These are phyloP conservation scores for Xylaria polymorpha DNA, from an alignment of 2,329 filamentous ascomycete species.

Conservation along the genomic window DNA sequence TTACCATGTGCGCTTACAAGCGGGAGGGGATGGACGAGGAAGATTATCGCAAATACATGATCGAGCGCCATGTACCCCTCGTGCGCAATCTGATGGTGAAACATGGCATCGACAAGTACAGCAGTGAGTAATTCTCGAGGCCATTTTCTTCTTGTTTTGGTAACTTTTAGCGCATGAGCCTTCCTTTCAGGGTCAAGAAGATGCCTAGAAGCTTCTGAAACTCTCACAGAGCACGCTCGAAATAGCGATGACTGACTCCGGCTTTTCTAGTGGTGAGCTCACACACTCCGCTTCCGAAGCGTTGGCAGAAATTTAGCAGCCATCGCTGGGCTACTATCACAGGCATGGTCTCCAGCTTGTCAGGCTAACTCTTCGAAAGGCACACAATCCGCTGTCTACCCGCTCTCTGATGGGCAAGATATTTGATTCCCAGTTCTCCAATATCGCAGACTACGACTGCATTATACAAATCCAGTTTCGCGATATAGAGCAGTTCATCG, in stretches of 20 bases:
- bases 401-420: conserved; percentile 24
- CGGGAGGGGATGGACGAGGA: conserved; percentile 18
- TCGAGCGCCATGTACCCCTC: conserved; percentile 20
- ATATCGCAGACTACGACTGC: conserved; percentile 25
- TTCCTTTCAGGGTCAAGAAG: too few species aligned
- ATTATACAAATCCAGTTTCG: conserved; percentile 22
- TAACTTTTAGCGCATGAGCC: too few species aligned
- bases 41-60: conserved; percentile 24
- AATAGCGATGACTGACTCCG: too few species aligned
- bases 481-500: conserved; percentile 19
- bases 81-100: conserved; percentile 22
- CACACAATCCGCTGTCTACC: conserved; percentile 13
- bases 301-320: not conserved
- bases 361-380: not conserved
- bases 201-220: too few species aligned
- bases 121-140: not conserved
- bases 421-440: conserved; percentile 21
- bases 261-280: conserved; percentile 7
- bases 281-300: not conserved
- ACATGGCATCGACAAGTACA: conserved; percentile 21
- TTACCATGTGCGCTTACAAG: conserved; percentile 26
- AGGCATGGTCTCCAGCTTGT: not conserved
- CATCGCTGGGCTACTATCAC: not conserved
- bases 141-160: too few species aligned
- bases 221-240: too few species aligned